Conservation (phyloP, 1,284 basidiomycete genomes). For the Tetrapyrgos nigripes region DNA sequence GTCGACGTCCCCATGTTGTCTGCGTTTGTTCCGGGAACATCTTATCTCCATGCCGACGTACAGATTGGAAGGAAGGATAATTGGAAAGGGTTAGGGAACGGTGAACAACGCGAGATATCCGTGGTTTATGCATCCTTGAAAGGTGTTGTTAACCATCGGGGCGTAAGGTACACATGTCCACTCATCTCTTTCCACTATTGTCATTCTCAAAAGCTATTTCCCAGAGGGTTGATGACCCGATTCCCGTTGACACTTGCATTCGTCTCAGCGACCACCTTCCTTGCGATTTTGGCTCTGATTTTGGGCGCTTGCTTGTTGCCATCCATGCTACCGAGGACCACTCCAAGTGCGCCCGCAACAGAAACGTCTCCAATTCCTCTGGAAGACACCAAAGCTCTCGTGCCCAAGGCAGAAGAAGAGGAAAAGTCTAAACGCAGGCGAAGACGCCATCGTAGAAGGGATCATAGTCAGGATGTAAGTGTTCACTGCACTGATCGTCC, state of each 20-base stretch:
- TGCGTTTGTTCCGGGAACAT: conserved; percentile 55
- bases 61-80: conserved; percentile 72
- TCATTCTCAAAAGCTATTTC: conserved; percentile 14
- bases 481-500: conserved; percentile 22
- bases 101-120: conserved; percentile 73
- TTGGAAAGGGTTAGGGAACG: conserved; percentile 71
- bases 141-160: conserved; percentile 66
- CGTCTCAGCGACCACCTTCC: conserved; percentile 54
- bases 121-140: conserved; percentile 63
- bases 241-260: conserved; percentile 64
- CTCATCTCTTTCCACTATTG: conserved; percentile 1
- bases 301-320: conserved; percentile 61
- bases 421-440: conserved; percentile 9
- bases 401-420: conserved; percentile 1
- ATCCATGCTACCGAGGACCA: conserved; percentile 38
- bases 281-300: conserved; percentile 54
- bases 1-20: conserved; percentile 61
- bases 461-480: conserved; percentile 5
- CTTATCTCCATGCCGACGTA: conserved; percentile 57
- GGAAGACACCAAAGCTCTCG: conserved; percentile 26
- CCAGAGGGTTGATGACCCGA: conserved; percentile 70
- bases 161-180: conserved; percentile 63
- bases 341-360: conserved; percentile 2
- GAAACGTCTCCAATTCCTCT: neutral
- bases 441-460: conserved; percentile 2